phyloP scores from a whole-genome alignment of 345 rosid genomes.

The Populus davidiana region DNA sequence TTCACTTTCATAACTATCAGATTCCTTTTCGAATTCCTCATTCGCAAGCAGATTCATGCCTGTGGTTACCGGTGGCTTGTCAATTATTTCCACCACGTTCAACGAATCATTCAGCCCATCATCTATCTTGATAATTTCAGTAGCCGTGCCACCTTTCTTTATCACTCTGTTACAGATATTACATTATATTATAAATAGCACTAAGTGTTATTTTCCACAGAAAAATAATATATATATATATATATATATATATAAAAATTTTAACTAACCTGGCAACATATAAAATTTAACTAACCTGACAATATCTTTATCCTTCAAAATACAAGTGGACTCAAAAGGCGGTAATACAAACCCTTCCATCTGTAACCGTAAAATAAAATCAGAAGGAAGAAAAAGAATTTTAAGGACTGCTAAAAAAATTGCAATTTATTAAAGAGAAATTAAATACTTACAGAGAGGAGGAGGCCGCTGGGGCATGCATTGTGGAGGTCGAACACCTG shows the following conservation, averaged over 20 bases:
- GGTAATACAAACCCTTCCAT: slow-evolving; percentile 94
- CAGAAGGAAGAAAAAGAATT: not conserved
- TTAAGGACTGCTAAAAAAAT: not conserved
- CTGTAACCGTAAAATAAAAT: slow-evolving; percentile 36
- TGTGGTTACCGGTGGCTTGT: slow-evolving; percentile 29
- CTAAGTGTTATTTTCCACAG: not conserved
- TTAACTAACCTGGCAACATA: too few relatives aligned
- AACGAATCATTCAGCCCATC: slow-evolving; percentile 29
- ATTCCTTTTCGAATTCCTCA: slow-evolving; percentile 68
- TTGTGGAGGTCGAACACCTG: slow-evolving; percentile 48
- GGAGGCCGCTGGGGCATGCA: slow-evolving; percentile 70
- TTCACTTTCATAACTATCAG: slow-evolving; percentile 61
- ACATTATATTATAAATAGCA: not conserved
- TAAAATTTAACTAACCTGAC: slow-evolving; percentile 48
- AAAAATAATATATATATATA: not conserved
- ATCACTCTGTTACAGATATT: slow-evolving; percentile 46
- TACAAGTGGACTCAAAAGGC: slow-evolving; percentile 66
- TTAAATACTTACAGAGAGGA: slow-evolving; percentile 49
- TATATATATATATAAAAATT: too few relatives aligned
- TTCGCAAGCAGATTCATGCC: slow-evolving; percentile 51
- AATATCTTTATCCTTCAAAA: slow-evolving; percentile 76
- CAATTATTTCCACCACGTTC: slow-evolving; percentile 35
- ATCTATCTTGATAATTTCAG: slow-evolving; percentile 27
- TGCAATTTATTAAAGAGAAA: not conserved
- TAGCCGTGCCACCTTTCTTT: slow-evolving; percentile 39